A percentile compares a stretch with the other conserved stretches of the same genome.
phyloP scores from a whole-genome alignment of 164 flowering plant genomes.

The Liquidambar formosana region DNA sequence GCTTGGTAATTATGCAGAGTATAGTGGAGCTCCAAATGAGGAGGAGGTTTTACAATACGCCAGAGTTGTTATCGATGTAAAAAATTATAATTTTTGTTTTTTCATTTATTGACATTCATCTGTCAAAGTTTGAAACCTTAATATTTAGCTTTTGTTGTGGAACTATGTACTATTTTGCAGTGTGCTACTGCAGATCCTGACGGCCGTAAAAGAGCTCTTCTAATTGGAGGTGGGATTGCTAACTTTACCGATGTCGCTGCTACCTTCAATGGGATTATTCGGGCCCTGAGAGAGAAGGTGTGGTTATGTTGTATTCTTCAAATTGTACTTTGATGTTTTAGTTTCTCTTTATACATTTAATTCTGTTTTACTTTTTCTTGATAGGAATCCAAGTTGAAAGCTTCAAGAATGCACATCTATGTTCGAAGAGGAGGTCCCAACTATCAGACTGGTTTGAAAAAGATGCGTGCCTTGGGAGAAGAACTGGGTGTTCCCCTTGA shows the following conservation, averaged over 20 bases:
- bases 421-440: slow-evolving; percentile 98
- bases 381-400: slow-evolving; percentile 81
- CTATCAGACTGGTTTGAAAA: slow-evolving; percentile 80
- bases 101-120: background rate
- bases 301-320: background rate
- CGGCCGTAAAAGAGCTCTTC: slow-evolving; percentile 84
- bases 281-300: slow-evolving; percentile 73
- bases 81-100: slow-evolving; percentile 10
- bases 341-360: background rate
- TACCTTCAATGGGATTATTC: slow-evolving; percentile 82
- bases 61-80: slow-evolving; percentile 86
- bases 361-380: slow-evolving; percentile 3
- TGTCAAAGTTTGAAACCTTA: too few relatives aligned
- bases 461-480: slow-evolving; percentile 83
- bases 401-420: slow-evolving; percentile 83
- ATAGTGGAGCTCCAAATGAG: slow-evolving; percentile 95
- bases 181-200: slow-evolving; percentile 87
- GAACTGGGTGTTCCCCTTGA: slow-evolving; percentile 84
- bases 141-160: too few relatives aligned
- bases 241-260: slow-evolving; percentile 95
- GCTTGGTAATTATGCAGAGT: slow-evolving; percentile 94
- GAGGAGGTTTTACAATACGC: slow-evolving; percentile 96
- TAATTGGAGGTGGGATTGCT: slow-evolving; percentile 93
- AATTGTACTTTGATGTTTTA: too few relatives aligned
- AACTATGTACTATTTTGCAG: slow-evolving; percentile 25